A percentile compares a stretch with the other conserved stretches of the same genome.
Conservation (phyloP, 768 basidiomycete species). For the Suillus tomentosus region DNA sequence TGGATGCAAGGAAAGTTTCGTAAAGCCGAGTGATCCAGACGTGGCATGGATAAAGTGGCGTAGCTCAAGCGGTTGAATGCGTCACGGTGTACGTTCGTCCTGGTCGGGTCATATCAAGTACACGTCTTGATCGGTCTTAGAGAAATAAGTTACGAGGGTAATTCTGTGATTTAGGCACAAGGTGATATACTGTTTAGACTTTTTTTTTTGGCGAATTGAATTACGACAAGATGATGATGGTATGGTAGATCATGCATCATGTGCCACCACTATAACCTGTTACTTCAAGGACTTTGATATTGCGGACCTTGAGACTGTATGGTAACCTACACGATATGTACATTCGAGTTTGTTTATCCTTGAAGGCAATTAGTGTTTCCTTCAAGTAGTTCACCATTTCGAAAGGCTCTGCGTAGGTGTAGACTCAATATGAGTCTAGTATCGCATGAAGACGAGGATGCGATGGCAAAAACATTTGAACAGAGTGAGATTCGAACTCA, state of each 20-base stretch:
- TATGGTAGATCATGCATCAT: too few relatives aligned
- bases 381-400: too few relatives aligned
- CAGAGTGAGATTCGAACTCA: slow-evolving; percentile 23
- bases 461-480: slow-evolving; percentile 7
- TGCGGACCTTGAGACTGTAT: too few relatives aligned
- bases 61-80: not conserved
- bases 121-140: not conserved
- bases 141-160: not conserved
- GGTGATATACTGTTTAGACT: not conserved
- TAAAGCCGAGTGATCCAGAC: slow-evolving; percentile 38
- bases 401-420: too few relatives aligned
- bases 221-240: not conserved
- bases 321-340: too few relatives aligned
- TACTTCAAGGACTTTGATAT: too few relatives aligned
- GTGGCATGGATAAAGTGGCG: not conserved
- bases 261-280: too few relatives aligned
- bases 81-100: not conserved
- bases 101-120: not conserved
- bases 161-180: not conserved
- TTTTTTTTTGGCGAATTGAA: not conserved
- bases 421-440: too few relatives aligned
- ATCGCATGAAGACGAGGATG: too few relatives aligned
- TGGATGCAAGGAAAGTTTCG: slow-evolving; percentile 91
- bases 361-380: too few relatives aligned
- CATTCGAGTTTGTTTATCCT: too few relatives aligned